These are phyloP conservation scores for Sugiyamaella neomexicana DNA, from an alignment of 1,139 yeast species.

Conservation along the genomic window DNA sequence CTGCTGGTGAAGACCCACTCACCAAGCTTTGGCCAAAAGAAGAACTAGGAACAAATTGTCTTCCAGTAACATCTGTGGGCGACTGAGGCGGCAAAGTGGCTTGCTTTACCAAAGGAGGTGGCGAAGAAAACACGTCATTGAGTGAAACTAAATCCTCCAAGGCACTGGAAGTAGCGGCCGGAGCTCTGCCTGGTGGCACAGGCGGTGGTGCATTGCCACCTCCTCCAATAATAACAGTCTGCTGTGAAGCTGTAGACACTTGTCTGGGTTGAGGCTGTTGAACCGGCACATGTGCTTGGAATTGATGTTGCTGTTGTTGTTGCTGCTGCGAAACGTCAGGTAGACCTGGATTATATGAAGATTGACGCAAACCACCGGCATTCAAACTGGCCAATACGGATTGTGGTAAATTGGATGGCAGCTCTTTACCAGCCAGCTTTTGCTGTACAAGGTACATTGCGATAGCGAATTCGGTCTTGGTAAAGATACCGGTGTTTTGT, in stretches of 20 bases:
- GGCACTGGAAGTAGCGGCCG: slow-evolving; percentile 25
- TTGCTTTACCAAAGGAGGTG: slow-evolving; percentile 34
- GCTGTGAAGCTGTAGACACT: slow-evolving; percentile 15
- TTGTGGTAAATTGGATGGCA: slow-evolving; percentile 58
- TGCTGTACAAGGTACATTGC: slow-evolving; percentile 93
- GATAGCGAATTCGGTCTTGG: slow-evolving; percentile 80
- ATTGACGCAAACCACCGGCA: slow-evolving; percentile 25
- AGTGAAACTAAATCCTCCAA: slow-evolving; percentile 37
- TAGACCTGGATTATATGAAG: slow-evolving; percentile 24
- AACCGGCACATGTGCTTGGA: slow-evolving; percentile 23
- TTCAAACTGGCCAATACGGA: slow-evolving; percentile 28
- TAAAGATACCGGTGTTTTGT: slow-evolving; percentile 80
- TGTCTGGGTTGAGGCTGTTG: slow-evolving; percentile 24
- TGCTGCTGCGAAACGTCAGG: slow-evolving; percentile 23
- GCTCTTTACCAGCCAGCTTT: slow-evolving; percentile 68
- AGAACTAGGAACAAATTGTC: slow-evolving; percentile 58
- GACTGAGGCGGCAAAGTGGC: slow-evolving; percentile 19
- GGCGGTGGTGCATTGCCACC: slow-evolving; percentile 2
- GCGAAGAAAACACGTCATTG: slow-evolving; percentile 45
- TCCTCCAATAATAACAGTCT: slow-evolving; percentile 9
- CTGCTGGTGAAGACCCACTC: slow-evolving; percentile 23
- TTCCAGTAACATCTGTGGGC: slow-evolving; percentile 17
- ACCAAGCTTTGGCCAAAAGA: slow-evolving; percentile 62
- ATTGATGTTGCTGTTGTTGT: slow-evolving; percentile 20
- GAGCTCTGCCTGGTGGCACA: slow-evolving; percentile 3